Evolutionary conservation across 768 basidiomycete species (phyloP).

Genomic region (Chalciporus chontae): DNA sequence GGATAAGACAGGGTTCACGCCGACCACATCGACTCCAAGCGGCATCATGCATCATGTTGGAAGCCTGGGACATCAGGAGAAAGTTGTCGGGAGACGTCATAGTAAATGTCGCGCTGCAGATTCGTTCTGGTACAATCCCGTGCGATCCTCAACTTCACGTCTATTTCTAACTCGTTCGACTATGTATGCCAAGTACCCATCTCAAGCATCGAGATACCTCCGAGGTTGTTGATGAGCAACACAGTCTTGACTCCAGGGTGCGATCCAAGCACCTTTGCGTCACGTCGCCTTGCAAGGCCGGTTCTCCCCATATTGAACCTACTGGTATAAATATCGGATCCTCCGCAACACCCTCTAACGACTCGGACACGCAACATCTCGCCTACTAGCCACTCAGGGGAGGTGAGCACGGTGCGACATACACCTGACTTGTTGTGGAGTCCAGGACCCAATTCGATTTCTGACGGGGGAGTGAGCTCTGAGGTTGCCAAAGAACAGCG

Average conservation of each 20-base stretch:
- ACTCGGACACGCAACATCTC: constrained; percentile 28
- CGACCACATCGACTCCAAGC: too few relatives aligned
- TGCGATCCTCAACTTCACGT: constrained; percentile 19
- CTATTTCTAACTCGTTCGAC: constrained; percentile 37
- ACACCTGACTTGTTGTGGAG: constrained; percentile 54
- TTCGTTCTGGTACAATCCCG: constrained; percentile 36
- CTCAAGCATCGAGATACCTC: constrained; percentile 49
- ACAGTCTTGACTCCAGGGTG: constrained; percentile 31
- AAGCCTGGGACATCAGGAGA: constrained; percentile 63
- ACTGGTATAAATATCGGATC: constrained; percentile 6
- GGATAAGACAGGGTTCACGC: too few relatives aligned
- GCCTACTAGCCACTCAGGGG: constrained; percentile 24
- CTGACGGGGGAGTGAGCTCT: constrained; percentile 2
- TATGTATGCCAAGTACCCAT: constrained; percentile 50
- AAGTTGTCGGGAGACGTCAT: constrained; percentile 61
- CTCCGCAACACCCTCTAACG: constrained; percentile 13
- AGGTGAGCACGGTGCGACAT: constrained; percentile 13
- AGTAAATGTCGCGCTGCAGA: constrained; percentile 47
- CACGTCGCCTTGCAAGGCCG: too few relatives aligned
- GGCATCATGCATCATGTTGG: too few relatives aligned
- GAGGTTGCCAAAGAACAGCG: background rate
- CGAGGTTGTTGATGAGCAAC: constrained; percentile 54
- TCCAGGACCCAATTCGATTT: constrained; percentile 48
- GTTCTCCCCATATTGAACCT: background rate
- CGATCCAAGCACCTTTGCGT: too few relatives aligned